These are phyloP conservation scores for Linnemannia zychae DNA, from an alignment of 192 early-diverging fungal species.

Conservation along the genomic window DNA sequence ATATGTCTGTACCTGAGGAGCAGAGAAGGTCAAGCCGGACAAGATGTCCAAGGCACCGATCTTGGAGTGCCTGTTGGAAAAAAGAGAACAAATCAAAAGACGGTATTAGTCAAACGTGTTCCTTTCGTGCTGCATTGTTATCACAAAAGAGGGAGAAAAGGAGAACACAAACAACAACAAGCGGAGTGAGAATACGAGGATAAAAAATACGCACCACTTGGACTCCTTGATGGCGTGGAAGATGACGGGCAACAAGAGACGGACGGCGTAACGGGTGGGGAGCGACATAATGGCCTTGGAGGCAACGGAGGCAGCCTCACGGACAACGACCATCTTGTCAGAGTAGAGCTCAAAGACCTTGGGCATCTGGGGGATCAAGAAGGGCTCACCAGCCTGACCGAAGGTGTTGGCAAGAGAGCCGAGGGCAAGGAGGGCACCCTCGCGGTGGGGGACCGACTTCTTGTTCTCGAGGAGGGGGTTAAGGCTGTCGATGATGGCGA, in stretches of 20 bases:
- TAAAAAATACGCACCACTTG: slow-evolving; percentile 44
- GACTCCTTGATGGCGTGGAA: slow-evolving; percentile 69
- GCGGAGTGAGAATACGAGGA: neutral
- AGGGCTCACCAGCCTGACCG: slow-evolving; percentile 75
- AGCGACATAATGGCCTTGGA: slow-evolving; percentile 60
- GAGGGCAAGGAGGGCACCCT: slow-evolving; percentile 73
- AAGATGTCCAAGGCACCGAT: slow-evolving; percentile 61
- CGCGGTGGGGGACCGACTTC: slow-evolving; percentile 73
- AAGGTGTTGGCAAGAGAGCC: slow-evolving; percentile 67
- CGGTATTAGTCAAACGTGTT: neutral
- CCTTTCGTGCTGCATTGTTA: neutral
- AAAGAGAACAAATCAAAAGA: neutral
- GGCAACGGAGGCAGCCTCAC: slow-evolving; percentile 58
- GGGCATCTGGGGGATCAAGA: slow-evolving; percentile 73
- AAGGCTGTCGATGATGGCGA: slow-evolving; percentile 70
- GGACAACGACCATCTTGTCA: slow-evolving; percentile 66
- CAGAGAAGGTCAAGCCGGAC: slow-evolving; percentile 57
- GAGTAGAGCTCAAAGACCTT: slow-evolving; percentile 73
- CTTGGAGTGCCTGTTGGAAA: slow-evolving; percentile 77
- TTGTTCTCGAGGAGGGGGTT: slow-evolving; percentile 75
- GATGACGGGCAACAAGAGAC: slow-evolving; percentile 60
- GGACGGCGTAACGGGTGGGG: slow-evolving; percentile 61
- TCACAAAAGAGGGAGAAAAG: neutral
- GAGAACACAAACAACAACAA: slow-evolving; percentile 54
- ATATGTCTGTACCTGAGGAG: slow-evolving; percentile 63